phyloP scores from a whole-genome alignment of 805 yeast species.

The Hanseniaspora lindneri region DNA sequence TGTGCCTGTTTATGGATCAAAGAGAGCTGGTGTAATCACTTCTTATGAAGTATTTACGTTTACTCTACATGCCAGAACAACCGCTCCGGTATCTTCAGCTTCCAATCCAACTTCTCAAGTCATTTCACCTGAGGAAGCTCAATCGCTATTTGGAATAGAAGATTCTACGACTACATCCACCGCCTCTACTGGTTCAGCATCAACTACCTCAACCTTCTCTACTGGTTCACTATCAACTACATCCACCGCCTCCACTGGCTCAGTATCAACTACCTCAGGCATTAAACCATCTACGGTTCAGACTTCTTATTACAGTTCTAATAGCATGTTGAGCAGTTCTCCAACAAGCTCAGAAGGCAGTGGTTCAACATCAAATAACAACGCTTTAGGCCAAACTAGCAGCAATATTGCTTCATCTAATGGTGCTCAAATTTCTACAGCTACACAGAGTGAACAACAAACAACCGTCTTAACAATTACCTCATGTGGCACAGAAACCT shows the following conservation, averaged over 20 bases:
- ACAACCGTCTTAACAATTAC: background rate
- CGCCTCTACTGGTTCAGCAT: no score
- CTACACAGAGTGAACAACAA: background rate
- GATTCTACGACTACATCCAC: background rate
- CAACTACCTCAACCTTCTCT: background rate
- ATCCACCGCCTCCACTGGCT: background rate
- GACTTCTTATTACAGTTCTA: background rate
- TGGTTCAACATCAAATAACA: background rate
- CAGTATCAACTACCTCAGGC: background rate
- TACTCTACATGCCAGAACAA: background rate
- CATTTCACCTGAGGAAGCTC: background rate
- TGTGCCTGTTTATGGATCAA: background rate
- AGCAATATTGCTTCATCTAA: background rate
- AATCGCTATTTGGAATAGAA: background rate
- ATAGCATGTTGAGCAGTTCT: no score
- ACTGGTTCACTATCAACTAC: no score
- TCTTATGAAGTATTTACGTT: constrained; percentile 21
- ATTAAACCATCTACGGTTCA: background rate
- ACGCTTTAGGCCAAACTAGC: background rate
- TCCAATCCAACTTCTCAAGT: background rate
- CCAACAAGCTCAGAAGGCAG: background rate
- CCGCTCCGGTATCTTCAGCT: background rate
- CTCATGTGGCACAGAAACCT: background rate
- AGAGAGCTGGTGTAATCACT: background rate
- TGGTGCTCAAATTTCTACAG: background rate